Evolutionary conservation across 2,329 filamentous ascomycete genomes (phyloP).

Genomic region (Bipolaris sorokiniana): DNA sequence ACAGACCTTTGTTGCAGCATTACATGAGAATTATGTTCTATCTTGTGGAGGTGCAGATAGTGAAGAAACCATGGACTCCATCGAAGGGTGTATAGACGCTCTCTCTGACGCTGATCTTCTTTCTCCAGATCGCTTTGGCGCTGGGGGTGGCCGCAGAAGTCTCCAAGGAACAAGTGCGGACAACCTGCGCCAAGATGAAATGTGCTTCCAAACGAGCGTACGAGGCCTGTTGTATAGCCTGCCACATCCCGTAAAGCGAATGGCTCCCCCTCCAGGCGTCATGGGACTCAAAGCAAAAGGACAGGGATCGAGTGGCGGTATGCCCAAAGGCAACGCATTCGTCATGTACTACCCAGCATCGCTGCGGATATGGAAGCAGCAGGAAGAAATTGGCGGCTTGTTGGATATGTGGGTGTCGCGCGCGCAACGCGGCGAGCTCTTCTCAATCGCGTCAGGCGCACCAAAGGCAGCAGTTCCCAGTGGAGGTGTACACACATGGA

Average conservation of each 20-base stretch:
- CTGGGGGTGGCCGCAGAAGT: conserved; percentile 58
- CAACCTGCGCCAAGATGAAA: conserved; percentile 86
- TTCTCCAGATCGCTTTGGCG: conserved; percentile 73
- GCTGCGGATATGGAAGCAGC: conserved; percentile 80
- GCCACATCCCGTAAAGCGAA: conserved; percentile 80
- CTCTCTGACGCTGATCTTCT: conserved; percentile 89
- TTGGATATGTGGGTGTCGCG: conserved; percentile 72
- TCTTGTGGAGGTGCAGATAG: conserved; percentile 74
- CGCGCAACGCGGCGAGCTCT: conserved; percentile 54
- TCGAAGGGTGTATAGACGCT: conserved; percentile 84
- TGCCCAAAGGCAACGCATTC: conserved; percentile 64
- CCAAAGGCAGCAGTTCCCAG: conserved; percentile 24
- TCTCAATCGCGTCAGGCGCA: conserved; percentile 31
- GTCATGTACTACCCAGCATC: conserved; percentile 94
- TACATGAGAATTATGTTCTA: conserved; percentile 91
- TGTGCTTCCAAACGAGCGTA: conserved; percentile 89
- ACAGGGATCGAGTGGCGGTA: conserved; percentile 23
- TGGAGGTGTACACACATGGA: conserved; percentile 53
- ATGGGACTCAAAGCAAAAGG: conserved; percentile 42
- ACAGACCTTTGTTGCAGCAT: conserved; percentile 83
- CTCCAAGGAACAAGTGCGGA: conserved; percentile 65
- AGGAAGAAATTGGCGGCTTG: conserved; percentile 79
- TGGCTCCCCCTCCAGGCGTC: conserved; percentile 49
- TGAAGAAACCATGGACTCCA: conserved; percentile 71
- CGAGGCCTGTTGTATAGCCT: conserved; percentile 84